Conservation (phyloP, 441 rosid species). For the Daphne laureola region DNA sequence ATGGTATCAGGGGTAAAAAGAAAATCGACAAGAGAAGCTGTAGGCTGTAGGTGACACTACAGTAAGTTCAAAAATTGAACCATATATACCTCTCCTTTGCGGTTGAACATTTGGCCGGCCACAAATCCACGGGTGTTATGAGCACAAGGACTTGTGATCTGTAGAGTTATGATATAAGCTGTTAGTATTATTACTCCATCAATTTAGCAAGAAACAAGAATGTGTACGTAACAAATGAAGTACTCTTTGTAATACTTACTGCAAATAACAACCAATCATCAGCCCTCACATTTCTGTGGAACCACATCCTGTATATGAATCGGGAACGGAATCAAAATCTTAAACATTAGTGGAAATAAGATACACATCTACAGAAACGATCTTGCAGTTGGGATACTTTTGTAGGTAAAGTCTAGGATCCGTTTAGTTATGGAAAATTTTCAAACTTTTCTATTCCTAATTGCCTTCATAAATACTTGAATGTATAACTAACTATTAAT, state of each 20-base stretch:
- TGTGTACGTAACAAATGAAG: slow-evolving; percentile 3
- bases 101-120: slow-evolving; percentile 62
- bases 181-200: background rate
- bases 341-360: too few species aligned
- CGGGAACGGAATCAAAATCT: background rate
- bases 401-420: too few species aligned
- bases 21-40: too few species aligned
- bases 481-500: too few species aligned
- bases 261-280: slow-evolving; percentile 90
- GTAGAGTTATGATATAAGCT: slow-evolving; percentile 11
- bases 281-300: slow-evolving; percentile 74
- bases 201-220: background rate
- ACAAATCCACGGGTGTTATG: slow-evolving; percentile 64
- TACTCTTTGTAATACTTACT: slow-evolving; percentile 29
- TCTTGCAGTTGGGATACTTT: too few species aligned
- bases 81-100: slow-evolving; percentile 72
- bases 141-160: slow-evolving; percentile 67
- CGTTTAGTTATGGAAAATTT: too few species aligned
- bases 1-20: background rate
- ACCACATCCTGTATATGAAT: slow-evolving; percentile 85
- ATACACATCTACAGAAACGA: too few species aligned
- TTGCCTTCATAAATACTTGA: too few species aligned
- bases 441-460: too few species aligned
- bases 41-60: background rate
- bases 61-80: background rate